A percentile compares a stretch with the other conserved stretches of the same genome.
phyloP scores from a whole-genome alignment of 306 rosid genomes.

The Crotalaria pallida region DNA sequence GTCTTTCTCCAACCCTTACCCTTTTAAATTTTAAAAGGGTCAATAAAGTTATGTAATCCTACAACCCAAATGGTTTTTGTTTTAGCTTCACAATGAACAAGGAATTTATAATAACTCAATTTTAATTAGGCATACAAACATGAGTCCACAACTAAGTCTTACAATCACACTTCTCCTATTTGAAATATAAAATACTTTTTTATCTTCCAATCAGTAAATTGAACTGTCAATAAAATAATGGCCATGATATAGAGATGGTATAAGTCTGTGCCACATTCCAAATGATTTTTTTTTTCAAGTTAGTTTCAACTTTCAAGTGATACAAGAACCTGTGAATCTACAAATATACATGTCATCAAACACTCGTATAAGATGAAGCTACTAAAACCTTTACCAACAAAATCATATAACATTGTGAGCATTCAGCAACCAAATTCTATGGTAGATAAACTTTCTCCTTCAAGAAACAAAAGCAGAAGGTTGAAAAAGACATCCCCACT shows the following conservation, averaged over 20 bases:
- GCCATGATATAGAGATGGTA: background rate
- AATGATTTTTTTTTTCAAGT: background rate
- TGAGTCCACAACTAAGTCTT: background rate
- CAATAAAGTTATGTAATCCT: background rate
- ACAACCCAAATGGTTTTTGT: background rate
- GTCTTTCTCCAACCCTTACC: background rate
- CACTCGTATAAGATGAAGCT: background rate
- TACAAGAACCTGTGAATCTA: background rate
- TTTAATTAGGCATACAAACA: background rate
- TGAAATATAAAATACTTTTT: background rate
- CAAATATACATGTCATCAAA: background rate
- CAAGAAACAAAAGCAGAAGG: background rate
- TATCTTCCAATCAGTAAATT: background rate
- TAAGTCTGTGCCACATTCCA: background rate
- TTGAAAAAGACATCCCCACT: background rate
- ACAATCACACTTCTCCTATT: background rate
- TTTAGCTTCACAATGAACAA: background rate
- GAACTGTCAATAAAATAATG: background rate
- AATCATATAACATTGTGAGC: background rate
- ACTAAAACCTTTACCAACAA: background rate
- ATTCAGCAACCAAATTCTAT: constrained; percentile 1
- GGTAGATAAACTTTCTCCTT: background rate
- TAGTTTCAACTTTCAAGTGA: background rate
- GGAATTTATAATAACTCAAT: background rate
- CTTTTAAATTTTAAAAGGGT: background rate